These are phyloP conservation scores for Agarophyton chilense DNA, from an alignment of 23 red algal genomes.

Conservation along the genomic window DNA sequence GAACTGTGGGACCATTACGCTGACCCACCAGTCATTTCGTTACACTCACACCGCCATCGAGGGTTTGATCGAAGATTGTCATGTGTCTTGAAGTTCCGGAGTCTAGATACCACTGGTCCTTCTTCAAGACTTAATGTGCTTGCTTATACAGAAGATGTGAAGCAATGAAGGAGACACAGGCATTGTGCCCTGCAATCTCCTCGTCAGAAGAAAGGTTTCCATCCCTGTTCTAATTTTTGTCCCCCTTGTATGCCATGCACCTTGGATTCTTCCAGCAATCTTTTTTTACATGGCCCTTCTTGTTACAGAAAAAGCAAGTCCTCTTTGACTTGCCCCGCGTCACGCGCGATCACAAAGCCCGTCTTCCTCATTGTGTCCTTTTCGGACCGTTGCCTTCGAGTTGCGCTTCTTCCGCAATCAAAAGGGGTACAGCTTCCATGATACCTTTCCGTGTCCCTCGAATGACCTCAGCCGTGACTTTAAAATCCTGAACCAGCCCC, in stretches of 20 bases:
- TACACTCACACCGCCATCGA: neutral
- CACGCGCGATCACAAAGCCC: neutral
- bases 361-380: neutral
- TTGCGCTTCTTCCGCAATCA: slow-evolving; percentile 1
- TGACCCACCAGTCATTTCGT: too few species aligned
- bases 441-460: neutral
- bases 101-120: too few species aligned
- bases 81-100: neutral
- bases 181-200: neutral
- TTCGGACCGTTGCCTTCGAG: too few species aligned
- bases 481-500: neutral
- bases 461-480: slow-evolving; percentile 9
- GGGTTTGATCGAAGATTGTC: neutral
- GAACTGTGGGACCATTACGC: too few species aligned
- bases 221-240: neutral
- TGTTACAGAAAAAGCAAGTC: neutral
- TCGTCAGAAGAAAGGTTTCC: too few species aligned
- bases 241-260: neutral
- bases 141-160: too few species aligned
- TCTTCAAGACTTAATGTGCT: too few species aligned
- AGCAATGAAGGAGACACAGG: too few species aligned
- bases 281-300: neutral
- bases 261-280: neutral
- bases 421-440: neutral
- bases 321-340: too few species aligned